Base-by-base conservation (phyloP, 2,329 filamentous ascomycete species). In the Cephalotrichum gorgonifer region DNA sequence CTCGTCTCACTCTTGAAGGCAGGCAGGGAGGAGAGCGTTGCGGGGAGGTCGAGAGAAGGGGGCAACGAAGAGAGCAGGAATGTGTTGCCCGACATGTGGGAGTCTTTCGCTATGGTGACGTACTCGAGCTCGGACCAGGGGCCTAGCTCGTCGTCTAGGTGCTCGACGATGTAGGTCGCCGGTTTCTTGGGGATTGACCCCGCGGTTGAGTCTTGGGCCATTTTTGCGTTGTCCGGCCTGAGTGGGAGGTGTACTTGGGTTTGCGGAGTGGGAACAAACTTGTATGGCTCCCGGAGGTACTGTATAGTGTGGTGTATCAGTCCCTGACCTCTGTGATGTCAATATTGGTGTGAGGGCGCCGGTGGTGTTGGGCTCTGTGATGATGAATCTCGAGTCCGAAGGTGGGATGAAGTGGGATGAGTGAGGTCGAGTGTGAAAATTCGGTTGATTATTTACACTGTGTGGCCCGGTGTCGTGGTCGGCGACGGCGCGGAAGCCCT, bases 91-190 rank as follows among this genome's bases (percentile, higher is more conserved):
- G 79, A 69, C 23, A 75, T 75, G 54, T 80, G 71, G 47, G 86
- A 88, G 72, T 98, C 93, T 52, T 78, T 73, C 47, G 88, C 88
- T 63, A 98, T 96, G 60, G 85, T 79, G 49, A 81, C 72, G 70
- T 98, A 98, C 71, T 98, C 93, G 48, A 97, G 79, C 54, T 88
- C 82, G 23, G 93, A 97, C 93, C 93, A 98, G 38, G 81, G 79
- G 30, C 94, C 93, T 27, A 98, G 77, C 67, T 98, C 93, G 38
- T 87, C 84, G 70, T 98, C 93, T 55, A 98, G 82, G 68, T 98
- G 91, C 73, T 97, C 91, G 58, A 97, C 90, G 60, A 97, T 86
- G 69, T 93, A 96, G 41, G 82, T 90, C 67, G 30, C 33, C 30
- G 44, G 4, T 3, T 33, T 31, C 89, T 86, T 33, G 30, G 30